These are phyloP conservation scores for Colletotrichum shisoi DNA, from an alignment of 2,329 filamentous ascomycete species.

Conservation along the genomic window DNA sequence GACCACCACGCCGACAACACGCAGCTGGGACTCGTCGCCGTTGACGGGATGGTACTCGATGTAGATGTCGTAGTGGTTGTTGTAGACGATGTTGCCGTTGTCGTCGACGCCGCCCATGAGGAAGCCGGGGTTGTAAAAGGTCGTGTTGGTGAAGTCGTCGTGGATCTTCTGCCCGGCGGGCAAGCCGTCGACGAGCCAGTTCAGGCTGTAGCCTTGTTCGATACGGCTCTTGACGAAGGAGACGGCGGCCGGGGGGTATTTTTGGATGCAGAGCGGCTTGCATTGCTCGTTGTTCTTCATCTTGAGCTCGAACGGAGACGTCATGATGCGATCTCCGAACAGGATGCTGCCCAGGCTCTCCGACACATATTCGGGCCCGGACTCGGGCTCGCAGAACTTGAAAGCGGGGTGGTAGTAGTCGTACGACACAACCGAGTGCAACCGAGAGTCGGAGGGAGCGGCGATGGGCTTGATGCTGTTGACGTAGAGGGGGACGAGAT, in stretches of 20 bases:
- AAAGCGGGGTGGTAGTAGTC: slow-evolving; percentile 94
- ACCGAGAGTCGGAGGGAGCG: slow-evolving; percentile 76
- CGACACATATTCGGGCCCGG: slow-evolving; percentile 78
- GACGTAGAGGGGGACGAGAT: slow-evolving; percentile 85
- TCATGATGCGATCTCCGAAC: slow-evolving; percentile 96
- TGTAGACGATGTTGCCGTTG: slow-evolving; percentile 69
- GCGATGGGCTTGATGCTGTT: slow-evolving; percentile 90
- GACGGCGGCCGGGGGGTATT: slow-evolving; percentile 70
- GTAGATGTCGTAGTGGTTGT: slow-evolving; percentile 95
- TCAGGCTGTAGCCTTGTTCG: slow-evolving; percentile 85
- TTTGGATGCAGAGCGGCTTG: slow-evolving; percentile 76
- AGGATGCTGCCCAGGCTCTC: slow-evolving; percentile 95
- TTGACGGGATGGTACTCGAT: slow-evolving; percentile 89
- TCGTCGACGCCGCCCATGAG: slow-evolving; percentile 70
- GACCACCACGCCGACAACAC: slow-evolving; percentile 92
- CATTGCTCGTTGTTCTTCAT: slow-evolving; percentile 91
- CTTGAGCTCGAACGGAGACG: slow-evolving; percentile 88
- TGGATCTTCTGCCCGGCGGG: slow-evolving; percentile 85
- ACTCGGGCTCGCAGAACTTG: slow-evolving; percentile 83
- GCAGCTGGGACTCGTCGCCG: slow-evolving; percentile 71
- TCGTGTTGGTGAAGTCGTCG: slow-evolving; percentile 77
- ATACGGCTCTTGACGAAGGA: slow-evolving; percentile 86
- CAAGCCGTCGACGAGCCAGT: slow-evolving; percentile 94
- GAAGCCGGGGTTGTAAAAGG: slow-evolving; percentile 93
- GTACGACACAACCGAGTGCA: slow-evolving; percentile 93